A percentile compares a stretch with the other conserved stretches of the same genome.
Conservation (phyloP, 371 early-diverging fungal genomes). For the Rhizomucor miehei region DNA sequence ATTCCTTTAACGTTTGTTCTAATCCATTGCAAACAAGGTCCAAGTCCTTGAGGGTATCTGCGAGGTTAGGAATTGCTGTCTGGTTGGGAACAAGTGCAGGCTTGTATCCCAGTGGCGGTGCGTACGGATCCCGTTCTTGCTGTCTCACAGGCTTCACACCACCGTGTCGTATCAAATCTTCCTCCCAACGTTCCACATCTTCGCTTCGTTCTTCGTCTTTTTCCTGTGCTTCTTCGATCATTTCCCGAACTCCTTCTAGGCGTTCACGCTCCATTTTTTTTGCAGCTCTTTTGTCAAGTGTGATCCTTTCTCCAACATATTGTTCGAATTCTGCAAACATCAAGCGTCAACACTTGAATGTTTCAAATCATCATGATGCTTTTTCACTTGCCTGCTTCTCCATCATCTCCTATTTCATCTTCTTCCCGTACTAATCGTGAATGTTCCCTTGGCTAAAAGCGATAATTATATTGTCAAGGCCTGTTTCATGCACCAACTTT, state of each 20-base stretch:
- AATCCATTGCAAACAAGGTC: conserved; percentile 30
- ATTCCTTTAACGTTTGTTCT: conserved; percentile 33
- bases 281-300: conserved; percentile 35
- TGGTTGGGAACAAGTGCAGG: conserved; percentile 49
- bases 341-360: too few species aligned
- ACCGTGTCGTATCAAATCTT: conserved; percentile 64
- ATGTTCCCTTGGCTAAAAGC: conserved; percentile 6
- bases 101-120: conserved; percentile 26
- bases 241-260: conserved; percentile 44
- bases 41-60: conserved; percentile 44
- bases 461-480: not conserved
- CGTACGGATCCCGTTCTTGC: conserved; percentile 14
- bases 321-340: conserved; percentile 37
- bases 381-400: conserved; percentile 32
- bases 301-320: conserved; percentile 44
- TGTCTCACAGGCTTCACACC: conserved; percentile 34
- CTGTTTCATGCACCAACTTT: not conserved
- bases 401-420: conserved; percentile 52
- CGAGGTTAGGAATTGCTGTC: conserved; percentile 45
- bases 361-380: not conserved
- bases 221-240: conserved; percentile 57
- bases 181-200: conserved; percentile 67
- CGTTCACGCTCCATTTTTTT: conserved; percentile 39
- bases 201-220: conserved; percentile 53
- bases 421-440: conserved; percentile 52